Evolutionary conservation across 345 rosid genomes (phyloP).

Genomic region (Arabidopsis suecica): DNA sequence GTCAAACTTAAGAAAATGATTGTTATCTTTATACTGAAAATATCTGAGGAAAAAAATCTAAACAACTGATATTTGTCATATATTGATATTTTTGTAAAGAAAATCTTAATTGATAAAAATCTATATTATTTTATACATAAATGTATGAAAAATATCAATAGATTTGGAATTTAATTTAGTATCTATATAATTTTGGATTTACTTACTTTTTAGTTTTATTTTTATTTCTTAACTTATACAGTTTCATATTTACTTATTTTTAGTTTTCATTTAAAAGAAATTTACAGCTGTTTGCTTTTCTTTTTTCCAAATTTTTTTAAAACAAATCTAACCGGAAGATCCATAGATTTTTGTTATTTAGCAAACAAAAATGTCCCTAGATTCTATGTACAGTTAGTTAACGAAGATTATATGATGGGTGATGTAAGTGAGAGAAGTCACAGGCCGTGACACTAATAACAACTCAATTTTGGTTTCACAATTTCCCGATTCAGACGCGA

Average conservation of each 20-base stretch:
- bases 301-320: neutral
- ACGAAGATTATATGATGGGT: slow-evolving; percentile 1
- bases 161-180: neutral
- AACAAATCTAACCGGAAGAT: neutral
- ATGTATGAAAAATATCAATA: neutral
- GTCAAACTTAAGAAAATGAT: neutral
- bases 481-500: neutral
- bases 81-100: neutral
- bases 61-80: neutral
- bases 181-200: neutral
- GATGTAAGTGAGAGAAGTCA: neutral
- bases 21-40: neutral
- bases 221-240: neutral
- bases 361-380: neutral
- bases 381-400: neutral
- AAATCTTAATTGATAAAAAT: neutral
- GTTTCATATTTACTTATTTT: neutral
- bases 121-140: neutral
- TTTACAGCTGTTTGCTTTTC: neutral
- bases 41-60: neutral
- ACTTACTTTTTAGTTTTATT: neutral
- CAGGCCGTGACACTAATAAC: neutral
- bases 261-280: neutral
- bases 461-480: neutral
- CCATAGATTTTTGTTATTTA: neutral